Conservation (phyloP, 108 stramenopile genomes). For the Cyclostephanos invisitatus region DNA sequence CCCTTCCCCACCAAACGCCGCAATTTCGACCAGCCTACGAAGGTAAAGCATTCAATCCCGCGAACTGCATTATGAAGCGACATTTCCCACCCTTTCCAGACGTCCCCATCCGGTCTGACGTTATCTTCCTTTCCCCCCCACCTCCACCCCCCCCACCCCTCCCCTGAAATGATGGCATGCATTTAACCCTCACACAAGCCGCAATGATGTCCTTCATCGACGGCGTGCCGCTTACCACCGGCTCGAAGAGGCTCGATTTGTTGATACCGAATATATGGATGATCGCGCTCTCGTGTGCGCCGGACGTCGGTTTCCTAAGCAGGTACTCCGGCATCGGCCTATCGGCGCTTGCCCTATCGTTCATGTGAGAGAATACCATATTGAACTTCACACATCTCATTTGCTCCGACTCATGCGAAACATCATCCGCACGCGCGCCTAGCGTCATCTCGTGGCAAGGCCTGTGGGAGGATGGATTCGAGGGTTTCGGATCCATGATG, state of each 20-base stretch:
- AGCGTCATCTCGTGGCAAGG: slow-evolving; percentile 34
- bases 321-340: slow-evolving; percentile 60
- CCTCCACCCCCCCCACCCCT: too few relatives aligned
- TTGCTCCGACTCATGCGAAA: too few relatives aligned
- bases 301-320: slow-evolving; percentile 64
- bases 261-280: slow-evolving; percentile 52
- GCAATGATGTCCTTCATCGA: slow-evolving; percentile 62
- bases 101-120: too few relatives aligned
- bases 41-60: too few relatives aligned
- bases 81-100: too few relatives aligned
- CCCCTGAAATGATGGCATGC: too few relatives aligned
- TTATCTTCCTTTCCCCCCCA: too few relatives aligned
- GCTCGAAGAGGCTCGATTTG: slow-evolving; percentile 37
- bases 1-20: too few relatives aligned
- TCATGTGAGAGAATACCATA: slow-evolving; percentile 21
- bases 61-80: too few relatives aligned
- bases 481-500: slow-evolving; percentile 11
- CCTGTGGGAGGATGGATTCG: slow-evolving; percentile 17
- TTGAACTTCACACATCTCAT: too few relatives aligned
- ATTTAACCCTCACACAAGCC: too few relatives aligned
- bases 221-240: slow-evolving; percentile 59
- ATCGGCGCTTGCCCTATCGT: slow-evolving; percentile 51
- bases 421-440: not conserved
- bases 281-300: slow-evolving; percentile 59
- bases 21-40: too few relatives aligned